A percentile compares a stretch with the other conserved stretches of the same genome.
Conservation (phyloP, 2,329 filamentous ascomycete genomes). For the Pochonia chlamydosporia region DNA sequence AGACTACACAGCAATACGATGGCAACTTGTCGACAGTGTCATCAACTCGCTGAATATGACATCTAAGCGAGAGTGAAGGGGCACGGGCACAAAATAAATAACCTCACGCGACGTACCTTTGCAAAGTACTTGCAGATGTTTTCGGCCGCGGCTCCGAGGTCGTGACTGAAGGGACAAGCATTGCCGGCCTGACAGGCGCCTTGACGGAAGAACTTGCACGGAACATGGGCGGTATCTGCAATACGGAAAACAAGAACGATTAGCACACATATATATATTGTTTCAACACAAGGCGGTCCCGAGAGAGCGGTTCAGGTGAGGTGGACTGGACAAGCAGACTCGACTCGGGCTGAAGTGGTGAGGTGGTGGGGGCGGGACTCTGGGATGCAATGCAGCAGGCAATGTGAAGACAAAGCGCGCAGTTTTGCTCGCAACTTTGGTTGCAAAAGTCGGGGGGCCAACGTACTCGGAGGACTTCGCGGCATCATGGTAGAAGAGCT, state of each 20-base stretch:
- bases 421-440: neutral
- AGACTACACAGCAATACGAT: too few relatives aligned
- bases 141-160: constrained; percentile 76
- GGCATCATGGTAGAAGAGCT: constrained; percentile 29
- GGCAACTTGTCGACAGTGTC: too few relatives aligned
- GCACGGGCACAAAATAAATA: too few relatives aligned
- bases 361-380: constrained; percentile 9
- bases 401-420: neutral
- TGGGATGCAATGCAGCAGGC: neutral
- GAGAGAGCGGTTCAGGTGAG: too few relatives aligned
- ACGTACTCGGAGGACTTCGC: constrained; percentile 54
- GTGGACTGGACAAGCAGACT: too few relatives aligned
- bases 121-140: constrained; percentile 98
- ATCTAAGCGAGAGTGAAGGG: too few relatives aligned
- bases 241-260: neutral
- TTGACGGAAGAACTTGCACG: constrained; percentile 98
- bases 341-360: neutral
- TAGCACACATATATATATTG: neutral
- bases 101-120: constrained; percentile 64
- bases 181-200: constrained; percentile 93
- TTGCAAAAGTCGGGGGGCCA: neutral
- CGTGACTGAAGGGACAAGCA: constrained; percentile 94
- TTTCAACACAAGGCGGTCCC: neutral
- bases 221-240: constrained; percentile 89
- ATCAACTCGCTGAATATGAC: neutral